Base-by-base conservation (phyloP, 345 rosid genomes). In the Sisymbrium irio region DNA sequence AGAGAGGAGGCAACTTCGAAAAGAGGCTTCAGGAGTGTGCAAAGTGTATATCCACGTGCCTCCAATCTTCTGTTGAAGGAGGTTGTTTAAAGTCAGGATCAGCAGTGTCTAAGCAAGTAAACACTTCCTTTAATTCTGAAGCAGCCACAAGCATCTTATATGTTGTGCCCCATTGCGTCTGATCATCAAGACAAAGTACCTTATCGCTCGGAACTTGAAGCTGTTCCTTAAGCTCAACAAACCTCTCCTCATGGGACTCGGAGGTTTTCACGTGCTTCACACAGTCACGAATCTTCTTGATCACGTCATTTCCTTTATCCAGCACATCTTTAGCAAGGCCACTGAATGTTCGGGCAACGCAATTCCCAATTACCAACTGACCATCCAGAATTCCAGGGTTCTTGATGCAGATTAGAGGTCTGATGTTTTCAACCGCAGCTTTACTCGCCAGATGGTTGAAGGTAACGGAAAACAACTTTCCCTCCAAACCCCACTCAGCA, bases 121-220 rank as follows among this genome's bases (percentile, higher is more conserved):
- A 93, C 32, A 91, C 97, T 87, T 89, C 92, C 83, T 84, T 93
- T 40, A 88, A 69, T 73, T 91, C 96, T 1, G 82, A 88, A 60
- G 97, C 96, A 77, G 90, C 94, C 15, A 88, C 82, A 44, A 93
- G 82, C 96, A 91, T 91, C 62, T 84, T 86, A 76, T 85, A 89
- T 3, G 97, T 91, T 3, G 92, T 85, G 81, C 84, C 83, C 98
- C 98, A 93, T 39, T 81, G 85, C 66, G 81, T 83, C 77, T 82
- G 86, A 54, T 93, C 82, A 71, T 91, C 97, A 18, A 93, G 82
- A 18, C 74, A 78, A 10, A 88, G 89, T 65, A 68, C 79, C 79
- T 82, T 85, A 25, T 88, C 90, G 10, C 86, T 89, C 4, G 89
- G 96, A 45, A 91, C 94, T 73, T 89, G 96, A 75, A 93, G 96